Evolutionary conservation across 108 stramenopile genomes (phyloP).

Genomic region (Cyclotella distinguenda): DNA sequence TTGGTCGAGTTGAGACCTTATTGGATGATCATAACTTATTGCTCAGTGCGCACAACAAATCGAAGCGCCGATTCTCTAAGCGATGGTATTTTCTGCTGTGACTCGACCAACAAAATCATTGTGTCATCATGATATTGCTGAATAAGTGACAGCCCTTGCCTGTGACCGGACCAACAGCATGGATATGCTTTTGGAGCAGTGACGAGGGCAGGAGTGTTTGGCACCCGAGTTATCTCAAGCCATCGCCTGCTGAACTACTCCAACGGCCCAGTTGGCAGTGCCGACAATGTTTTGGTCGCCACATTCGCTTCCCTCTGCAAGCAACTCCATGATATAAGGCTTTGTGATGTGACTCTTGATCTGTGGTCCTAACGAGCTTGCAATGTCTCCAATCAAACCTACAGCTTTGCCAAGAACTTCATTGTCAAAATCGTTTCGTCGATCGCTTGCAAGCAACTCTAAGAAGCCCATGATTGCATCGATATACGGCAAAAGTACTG

Average conservation of each 20-base stretch:
- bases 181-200: slow-evolving; percentile 23
- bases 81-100: background rate
- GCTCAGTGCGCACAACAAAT: slow-evolving; percentile 4
- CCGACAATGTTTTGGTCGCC: slow-evolving; percentile 58
- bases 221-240: slow-evolving; percentile 9
- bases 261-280: slow-evolving; percentile 63
- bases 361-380: slow-evolving; percentile 52
- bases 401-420: slow-evolving; percentile 79
- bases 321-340: slow-evolving; percentile 60
- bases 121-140: background rate
- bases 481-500: slow-evolving; percentile 59
- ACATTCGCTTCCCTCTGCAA: slow-evolving; percentile 59
- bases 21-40: background rate
- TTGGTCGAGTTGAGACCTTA: slow-evolving; percentile 45
- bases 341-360: slow-evolving; percentile 66
- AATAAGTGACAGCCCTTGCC: background rate
- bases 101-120: background rate
- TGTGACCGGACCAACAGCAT: slow-evolving; percentile 35
- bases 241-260: slow-evolving; percentile 45
- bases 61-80: background rate
- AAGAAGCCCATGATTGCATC: slow-evolving; percentile 68
- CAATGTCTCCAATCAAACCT: slow-evolving; percentile 82
- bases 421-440: slow-evolving; percentile 62
- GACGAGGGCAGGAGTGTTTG: slow-evolving; percentile 7
- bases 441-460: slow-evolving; percentile 57